These are phyloP conservation scores for Fraxinus floribunda DNA, from an alignment of 305 asterid species.

Conservation along the genomic window DNA sequence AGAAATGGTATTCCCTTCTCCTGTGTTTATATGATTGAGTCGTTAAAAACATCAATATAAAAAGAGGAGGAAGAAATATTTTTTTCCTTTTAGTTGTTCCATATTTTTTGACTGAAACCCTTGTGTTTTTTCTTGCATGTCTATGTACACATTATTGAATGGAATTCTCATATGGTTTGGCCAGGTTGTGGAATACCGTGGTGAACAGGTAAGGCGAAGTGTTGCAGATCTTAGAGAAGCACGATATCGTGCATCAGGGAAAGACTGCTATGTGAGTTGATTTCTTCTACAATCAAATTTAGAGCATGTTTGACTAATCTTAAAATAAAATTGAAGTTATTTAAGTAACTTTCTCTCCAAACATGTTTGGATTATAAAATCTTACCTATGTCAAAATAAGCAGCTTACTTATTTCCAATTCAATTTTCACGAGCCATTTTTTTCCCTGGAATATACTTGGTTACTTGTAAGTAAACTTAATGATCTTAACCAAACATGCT, in stretches of 20 bases:
- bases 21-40: slow-evolving; percentile 1
- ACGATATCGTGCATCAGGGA: slow-evolving; percentile 71
- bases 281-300: not conserved
- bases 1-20: slow-evolving; percentile 67
- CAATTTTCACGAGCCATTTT: not conserved
- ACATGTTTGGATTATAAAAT: not conserved
- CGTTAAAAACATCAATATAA: not conserved
- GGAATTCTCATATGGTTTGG: slow-evolving; percentile 21
- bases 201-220: slow-evolving; percentile 94
- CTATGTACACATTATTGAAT: not conserved
- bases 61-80: not conserved
- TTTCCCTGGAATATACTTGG: not conserved
- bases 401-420: not conserved
- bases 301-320: not conserved
- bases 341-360: not conserved
- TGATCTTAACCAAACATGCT: not conserved
- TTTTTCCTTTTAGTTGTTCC: not conserved
- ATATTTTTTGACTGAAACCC: not conserved
- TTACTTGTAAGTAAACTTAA: not conserved
- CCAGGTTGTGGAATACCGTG: slow-evolving; percentile 98
- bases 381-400: not conserved
- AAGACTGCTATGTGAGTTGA: slow-evolving; percentile 85
- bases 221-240: slow-evolving; percentile 96
- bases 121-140: not conserved
- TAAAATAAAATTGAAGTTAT: not conserved